Evolutionary conservation across 2,329 filamentous ascomycete genomes (phyloP).

Genomic region (Didymella segeticola): DNA sequence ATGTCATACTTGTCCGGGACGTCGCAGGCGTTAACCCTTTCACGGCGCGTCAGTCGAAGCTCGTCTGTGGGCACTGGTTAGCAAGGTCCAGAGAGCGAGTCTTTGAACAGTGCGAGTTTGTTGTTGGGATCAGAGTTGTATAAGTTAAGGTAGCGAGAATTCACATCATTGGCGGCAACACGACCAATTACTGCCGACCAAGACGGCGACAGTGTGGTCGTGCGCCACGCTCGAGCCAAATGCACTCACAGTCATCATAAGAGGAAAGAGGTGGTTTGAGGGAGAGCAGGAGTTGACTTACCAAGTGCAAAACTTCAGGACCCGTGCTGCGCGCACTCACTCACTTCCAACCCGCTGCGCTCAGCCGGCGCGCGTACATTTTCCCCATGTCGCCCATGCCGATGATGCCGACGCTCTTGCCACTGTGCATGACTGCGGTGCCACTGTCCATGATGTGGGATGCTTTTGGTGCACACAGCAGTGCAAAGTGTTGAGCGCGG

Average conservation of each 20-base stretch:
- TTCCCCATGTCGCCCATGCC: slow-evolving; percentile 99
- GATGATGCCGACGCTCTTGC: slow-evolving; percentile 86
- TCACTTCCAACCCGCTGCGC: slow-evolving; percentile 97
- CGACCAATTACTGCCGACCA: slow-evolving; percentile 66
- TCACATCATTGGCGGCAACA: slow-evolving; percentile 94
- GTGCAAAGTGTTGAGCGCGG: slow-evolving; percentile 29
- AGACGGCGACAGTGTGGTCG: slow-evolving; percentile 72
- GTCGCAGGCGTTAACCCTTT: slow-evolving; percentile 94
- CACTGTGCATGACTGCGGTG: slow-evolving; percentile 67
- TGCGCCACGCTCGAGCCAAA: slow-evolving; percentile 99
- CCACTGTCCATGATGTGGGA: no score
- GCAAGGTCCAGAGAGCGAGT: slow-evolving; percentile 29
- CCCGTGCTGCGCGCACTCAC: slow-evolving; percentile 43
- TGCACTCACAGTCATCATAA: slow-evolving; percentile 99
- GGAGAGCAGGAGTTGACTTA: slow-evolving; percentile 31
- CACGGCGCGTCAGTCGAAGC: slow-evolving; percentile 34
- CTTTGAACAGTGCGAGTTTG: slow-evolving; percentile 28
- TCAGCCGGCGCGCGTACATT: slow-evolving; percentile 92
- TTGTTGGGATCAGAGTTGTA: slow-evolving; percentile 74
- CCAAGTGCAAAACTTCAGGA: slow-evolving; percentile 25
- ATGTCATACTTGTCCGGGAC: slow-evolving; percentile 84
- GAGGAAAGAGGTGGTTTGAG: slow-evolving; percentile 21
- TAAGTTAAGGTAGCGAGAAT: slow-evolving; percentile 96
- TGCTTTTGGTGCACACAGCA: slow-evolving; percentile 39
- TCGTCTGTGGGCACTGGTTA: slow-evolving; percentile 45